Evolutionary conservation across 2,329 filamentous ascomycete genomes (phyloP).

Genomic region (Amphichorda felina): DNA sequence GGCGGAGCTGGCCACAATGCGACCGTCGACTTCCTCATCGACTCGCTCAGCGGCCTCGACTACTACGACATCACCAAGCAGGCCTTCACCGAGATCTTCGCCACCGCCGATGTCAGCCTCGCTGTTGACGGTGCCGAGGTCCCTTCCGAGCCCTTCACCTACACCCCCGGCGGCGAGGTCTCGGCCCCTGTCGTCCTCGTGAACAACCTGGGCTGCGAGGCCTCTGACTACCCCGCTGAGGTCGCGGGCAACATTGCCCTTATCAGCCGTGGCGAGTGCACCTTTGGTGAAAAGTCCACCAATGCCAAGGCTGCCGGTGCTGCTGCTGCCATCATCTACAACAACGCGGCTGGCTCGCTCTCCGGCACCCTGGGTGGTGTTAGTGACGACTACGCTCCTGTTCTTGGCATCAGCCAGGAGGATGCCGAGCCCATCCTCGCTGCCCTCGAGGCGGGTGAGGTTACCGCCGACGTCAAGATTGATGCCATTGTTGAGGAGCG

Average conservation of each 20-base stretch:
- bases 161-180: conserved; percentile 35
- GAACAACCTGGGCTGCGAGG: conserved; percentile 39
- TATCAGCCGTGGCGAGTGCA: conserved; percentile 45
- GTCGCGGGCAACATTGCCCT: conserved; percentile 45
- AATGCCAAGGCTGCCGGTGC: conserved; percentile 46
- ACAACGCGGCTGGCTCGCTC: conserved; percentile 40
- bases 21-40: conserved; percentile 31
- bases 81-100: conserved; percentile 27
- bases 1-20: conserved; percentile 31
- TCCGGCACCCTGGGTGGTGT: conserved; percentile 43
- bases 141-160: conserved; percentile 24
- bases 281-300: conserved; percentile 45
- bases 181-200: conserved; percentile 30
- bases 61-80: conserved; percentile 32
- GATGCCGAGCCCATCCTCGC: conserved; percentile 24
- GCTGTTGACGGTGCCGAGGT: conserved; percentile 15
- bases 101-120: conserved; percentile 17
- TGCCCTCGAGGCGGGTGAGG: conserved; percentile 16
- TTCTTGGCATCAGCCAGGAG: conserved; percentile 37
- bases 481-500: conserved; percentile 35
- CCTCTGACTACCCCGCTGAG: conserved; percentile 38
- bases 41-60: conserved; percentile 21
- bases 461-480: conserved; percentile 23
- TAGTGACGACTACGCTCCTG: conserved; percentile 33
- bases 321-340: conserved; percentile 45